Base-by-base conservation (phyloP, 768 basidiomycete species). In the Panus rudis region DNA sequence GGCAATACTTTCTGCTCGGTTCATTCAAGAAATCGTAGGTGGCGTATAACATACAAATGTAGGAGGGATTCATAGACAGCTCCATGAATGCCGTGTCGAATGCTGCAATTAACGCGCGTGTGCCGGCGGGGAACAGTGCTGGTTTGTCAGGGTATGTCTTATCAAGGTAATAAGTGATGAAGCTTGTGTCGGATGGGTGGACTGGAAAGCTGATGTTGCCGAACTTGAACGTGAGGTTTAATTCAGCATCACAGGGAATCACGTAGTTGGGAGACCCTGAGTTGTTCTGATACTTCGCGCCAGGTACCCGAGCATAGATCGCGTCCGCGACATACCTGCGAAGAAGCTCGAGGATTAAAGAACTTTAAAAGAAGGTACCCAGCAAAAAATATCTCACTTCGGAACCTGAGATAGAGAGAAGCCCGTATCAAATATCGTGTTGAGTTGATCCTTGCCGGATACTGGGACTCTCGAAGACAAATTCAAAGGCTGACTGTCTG, bases 381-480 rank as follows among this genome's bases (percentile, higher is more conserved):
- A 37, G n/a, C 39, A 3, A 4, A 35, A 16, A 2, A 10, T n/a
- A 23, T 56, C 65, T 35, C 56, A 76, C 75, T 63, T 50, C 39
- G 79, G 68, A 28, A 84, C 68, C 55, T 84, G 83, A 11, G 80
- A 73, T 2, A 84, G 63, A 0, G 80, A 71, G 57, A 81, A 85
- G 0, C 85, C 84, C 4, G 80, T 78, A 55, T 88, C 85, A 23
- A 86, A 63, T 3, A 87, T 66, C 4, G 73, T 74, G 2, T 79
- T 81, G 6, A 76, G 63, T 49, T 77, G 77, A 13, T 63, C 62
- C 35, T 72, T 60, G 21, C 62, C 58, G 1, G 66, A 64, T 23
- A 68, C 61, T 8, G 62, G 24, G 6, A 84, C 81, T 21, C 57
- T n/a, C 61, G 0, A 76, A 73, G 4, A 50, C 55, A 35, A 78